Conservation (phyloP, 345 rosid species). For the Murraya paniculata region DNA sequence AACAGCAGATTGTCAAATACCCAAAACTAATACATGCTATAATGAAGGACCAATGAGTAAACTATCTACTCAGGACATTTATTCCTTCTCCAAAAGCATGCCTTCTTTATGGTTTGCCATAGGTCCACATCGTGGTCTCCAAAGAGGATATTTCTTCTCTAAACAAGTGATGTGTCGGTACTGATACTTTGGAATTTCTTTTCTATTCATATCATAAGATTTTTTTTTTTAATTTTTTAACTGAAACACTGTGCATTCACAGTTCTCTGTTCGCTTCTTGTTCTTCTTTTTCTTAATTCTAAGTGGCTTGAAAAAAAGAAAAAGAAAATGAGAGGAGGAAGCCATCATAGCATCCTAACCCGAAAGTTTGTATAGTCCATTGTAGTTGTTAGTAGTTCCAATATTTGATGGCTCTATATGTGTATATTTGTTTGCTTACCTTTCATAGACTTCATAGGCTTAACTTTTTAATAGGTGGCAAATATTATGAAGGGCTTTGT, state of each 20-base stretch:
- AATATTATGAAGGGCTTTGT: conserved; percentile 23
- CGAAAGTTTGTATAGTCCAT: neutral
- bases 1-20: neutral
- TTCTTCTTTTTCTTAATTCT: neutral
- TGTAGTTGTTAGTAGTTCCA: neutral
- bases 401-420: neutral
- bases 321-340: neutral
- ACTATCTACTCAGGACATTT: neutral
- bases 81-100: neutral
- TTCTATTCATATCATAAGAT: neutral
- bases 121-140: neutral
- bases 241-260: neutral
- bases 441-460: neutral
- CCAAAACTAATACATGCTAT: neutral
- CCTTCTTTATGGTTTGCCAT: neutral
- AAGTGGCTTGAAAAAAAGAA: neutral
- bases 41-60: neutral
- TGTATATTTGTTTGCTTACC: neutral
- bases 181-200: neutral
- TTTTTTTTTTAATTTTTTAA: neutral
- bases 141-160: neutral
- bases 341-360: neutral
- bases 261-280: neutral
- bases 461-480: conserved; percentile 25
- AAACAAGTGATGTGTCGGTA: neutral